These are phyloP conservation scores for Penicillium crystallinum DNA, from an alignment of 495 filamentous ascomycete genomes.

Conservation along the genomic window DNA sequence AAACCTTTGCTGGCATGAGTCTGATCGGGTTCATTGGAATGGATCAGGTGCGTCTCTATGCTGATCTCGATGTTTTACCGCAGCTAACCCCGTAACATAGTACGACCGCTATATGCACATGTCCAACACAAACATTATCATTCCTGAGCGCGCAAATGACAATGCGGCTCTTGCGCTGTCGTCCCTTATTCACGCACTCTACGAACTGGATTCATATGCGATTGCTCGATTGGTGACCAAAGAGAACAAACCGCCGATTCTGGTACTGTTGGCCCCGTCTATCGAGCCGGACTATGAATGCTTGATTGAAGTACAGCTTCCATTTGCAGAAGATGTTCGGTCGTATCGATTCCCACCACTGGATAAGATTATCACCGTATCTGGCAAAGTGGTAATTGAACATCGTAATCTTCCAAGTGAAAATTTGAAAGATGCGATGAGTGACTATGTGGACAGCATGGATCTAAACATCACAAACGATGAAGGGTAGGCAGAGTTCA, in stretches of 20 bases:
- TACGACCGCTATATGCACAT: slow-evolving; percentile 83
- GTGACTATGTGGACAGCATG: slow-evolving; percentile 89
- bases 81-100: slow-evolving; percentile 36
- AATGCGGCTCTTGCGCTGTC: slow-evolving; percentile 78
- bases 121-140: slow-evolving; percentile 67
- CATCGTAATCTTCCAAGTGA: slow-evolving; percentile 84
- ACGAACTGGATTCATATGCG: slow-evolving; percentile 80
- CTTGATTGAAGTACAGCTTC: slow-evolving; percentile 86
- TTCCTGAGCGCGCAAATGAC: slow-evolving; percentile 67
- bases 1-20: slow-evolving; percentile 67
- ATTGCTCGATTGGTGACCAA: slow-evolving; percentile 82
- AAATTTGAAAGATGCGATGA: slow-evolving; percentile 72
- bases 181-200: slow-evolving; percentile 82
- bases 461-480: slow-evolving; percentile 69
- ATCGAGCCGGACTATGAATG: slow-evolving; percentile 83
- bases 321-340: slow-evolving; percentile 88
- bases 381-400: slow-evolving; percentile 75
- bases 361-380: slow-evolving; percentile 79
- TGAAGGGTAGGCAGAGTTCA: slow-evolving; percentile 54
- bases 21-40: slow-evolving; percentile 81
- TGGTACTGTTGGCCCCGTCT: slow-evolving; percentile 76
- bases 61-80: background rate
- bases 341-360: slow-evolving; percentile 86
- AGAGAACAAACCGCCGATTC: slow-evolving; percentile 66
- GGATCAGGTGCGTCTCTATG: slow-evolving; percentile 52